These are phyloP conservation scores for Verticillium alfalfae DNA, from an alignment of 2,329 filamentous ascomycete genomes.

Conservation along the genomic window DNA sequence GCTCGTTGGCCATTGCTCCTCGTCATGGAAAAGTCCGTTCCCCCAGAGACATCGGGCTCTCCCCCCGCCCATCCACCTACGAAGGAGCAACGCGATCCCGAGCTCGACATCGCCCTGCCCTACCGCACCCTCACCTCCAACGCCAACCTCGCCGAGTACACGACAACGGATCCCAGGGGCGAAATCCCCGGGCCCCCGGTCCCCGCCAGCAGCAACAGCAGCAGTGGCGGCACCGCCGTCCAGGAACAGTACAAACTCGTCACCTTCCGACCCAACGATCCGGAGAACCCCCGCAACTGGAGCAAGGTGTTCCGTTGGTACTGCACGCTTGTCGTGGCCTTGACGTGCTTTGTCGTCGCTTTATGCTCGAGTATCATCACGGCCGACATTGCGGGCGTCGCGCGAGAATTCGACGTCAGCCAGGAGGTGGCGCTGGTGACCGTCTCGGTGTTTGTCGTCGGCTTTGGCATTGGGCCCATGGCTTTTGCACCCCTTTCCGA, in stretches of 20 bases:
- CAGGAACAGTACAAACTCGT: slow-evolving; percentile 46
- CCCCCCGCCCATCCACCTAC: slow-evolving; percentile 11
- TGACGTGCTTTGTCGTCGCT: slow-evolving; percentile 70
- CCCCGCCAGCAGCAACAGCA: slow-evolving; percentile 3
- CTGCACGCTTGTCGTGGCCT: slow-evolving; percentile 77
- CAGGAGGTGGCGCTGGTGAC: slow-evolving; percentile 67
- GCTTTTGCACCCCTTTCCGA: slow-evolving; percentile 74
- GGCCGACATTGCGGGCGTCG: slow-evolving; percentile 62
- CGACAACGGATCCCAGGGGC: slow-evolving; percentile 54
- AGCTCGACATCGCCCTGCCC: slow-evolving; percentile 53
- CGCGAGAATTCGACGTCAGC: slow-evolving; percentile 60
- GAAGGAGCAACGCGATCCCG: slow-evolving; percentile 31
- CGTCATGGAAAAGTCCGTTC: background rate
- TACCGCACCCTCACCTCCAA: slow-evolving; percentile 56
- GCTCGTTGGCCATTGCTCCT: background rate
- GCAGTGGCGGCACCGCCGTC: slow-evolving; percentile 12
- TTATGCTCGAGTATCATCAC: slow-evolving; percentile 73
- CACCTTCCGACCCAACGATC: slow-evolving; percentile 63
- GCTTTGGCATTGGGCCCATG: slow-evolving; percentile 78
- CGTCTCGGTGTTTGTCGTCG: slow-evolving; percentile 73
- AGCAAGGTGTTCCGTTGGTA: slow-evolving; percentile 74
- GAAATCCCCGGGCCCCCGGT: slow-evolving; percentile 45
- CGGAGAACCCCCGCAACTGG: slow-evolving; percentile 84
- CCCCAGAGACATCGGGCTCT: background rate
- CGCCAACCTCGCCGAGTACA: slow-evolving; percentile 64